A percentile compares a stretch with the other conserved stretches of the same genome.
Evolutionary conservation across 306 rosid species (phyloP).

Genomic region (Sophora flavescens): DNA sequence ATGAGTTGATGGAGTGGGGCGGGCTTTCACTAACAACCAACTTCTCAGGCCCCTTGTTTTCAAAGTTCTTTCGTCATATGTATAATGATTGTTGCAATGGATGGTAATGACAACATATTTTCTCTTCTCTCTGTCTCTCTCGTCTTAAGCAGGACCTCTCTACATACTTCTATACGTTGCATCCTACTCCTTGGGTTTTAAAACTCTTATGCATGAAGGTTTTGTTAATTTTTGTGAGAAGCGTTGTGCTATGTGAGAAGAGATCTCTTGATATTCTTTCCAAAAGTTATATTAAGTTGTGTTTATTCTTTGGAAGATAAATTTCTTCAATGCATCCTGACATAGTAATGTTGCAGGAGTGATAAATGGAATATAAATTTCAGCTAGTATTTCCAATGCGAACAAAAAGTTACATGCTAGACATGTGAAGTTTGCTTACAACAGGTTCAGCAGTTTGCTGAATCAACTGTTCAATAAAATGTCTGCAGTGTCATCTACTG

Average conservation of each 20-base stretch:
- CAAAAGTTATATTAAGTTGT: constrained; percentile 30
- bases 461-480: constrained; percentile 20
- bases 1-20: constrained; percentile 10
- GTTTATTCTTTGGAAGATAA: not conserved
- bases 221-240: constrained; percentile 20
- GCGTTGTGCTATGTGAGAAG: constrained; percentile 16
- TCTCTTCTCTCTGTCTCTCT: not conserved
- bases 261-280: constrained; percentile 16
- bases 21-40: not conserved
- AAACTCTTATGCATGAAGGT: constrained; percentile 21
- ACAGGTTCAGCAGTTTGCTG: constrained; percentile 16
- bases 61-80: constrained; percentile 11
- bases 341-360: constrained; percentile 67
- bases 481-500: constrained; percentile 22
- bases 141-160: not conserved
- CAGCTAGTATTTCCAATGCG: not conserved
- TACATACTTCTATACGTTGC: constrained; percentile 19
- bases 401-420: constrained; percentile 18
- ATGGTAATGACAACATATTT: constrained; percentile 27
- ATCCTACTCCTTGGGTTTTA: constrained; percentile 25
- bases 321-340: constrained; percentile 37
- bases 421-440: constrained; percentile 22
- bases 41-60: constrained; percentile 19
- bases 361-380: constrained; percentile 44
- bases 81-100: constrained; percentile 11